phyloP scores from a whole-genome alignment of 2,329 filamentous ascomycete genomes.

The Akanthomyces uredinophilus region DNA sequence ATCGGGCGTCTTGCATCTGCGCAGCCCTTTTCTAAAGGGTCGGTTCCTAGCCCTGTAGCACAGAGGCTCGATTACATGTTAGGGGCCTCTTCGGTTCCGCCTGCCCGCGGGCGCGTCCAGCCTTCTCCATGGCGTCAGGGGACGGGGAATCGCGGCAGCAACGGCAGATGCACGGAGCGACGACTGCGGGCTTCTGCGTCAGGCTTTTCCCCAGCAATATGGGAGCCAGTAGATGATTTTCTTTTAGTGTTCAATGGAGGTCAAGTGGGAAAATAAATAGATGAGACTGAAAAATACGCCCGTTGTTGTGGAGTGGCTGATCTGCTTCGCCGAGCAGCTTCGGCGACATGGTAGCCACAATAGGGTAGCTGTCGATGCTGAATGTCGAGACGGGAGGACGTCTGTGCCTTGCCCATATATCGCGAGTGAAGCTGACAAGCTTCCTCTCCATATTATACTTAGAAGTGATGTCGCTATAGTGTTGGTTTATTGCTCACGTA shows the following conservation, averaged over 20 bases:
- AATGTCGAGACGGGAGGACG: too few species aligned
- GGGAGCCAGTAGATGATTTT: background rate
- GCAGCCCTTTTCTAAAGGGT: background rate
- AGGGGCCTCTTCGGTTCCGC: too few species aligned
- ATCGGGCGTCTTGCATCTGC: background rate
- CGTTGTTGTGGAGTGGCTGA: background rate
- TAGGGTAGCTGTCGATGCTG: background rate
- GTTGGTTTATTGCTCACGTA: too few species aligned
- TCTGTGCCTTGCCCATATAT: too few species aligned
- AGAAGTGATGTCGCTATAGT: too few species aligned
- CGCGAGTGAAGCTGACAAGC: too few species aligned
- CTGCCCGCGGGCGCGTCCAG: background rate
- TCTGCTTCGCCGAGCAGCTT: background rate
- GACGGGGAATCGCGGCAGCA: background rate
- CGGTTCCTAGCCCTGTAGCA: too few species aligned
- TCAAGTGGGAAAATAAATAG: background rate
- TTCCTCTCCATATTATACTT: too few species aligned
- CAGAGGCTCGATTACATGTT: too few species aligned
- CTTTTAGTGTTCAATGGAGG: background rate
- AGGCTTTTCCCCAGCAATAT: background rate
- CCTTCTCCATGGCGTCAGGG: background rate
- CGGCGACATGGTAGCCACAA: background rate
- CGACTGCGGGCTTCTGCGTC: background rate
- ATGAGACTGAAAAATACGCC: background rate
- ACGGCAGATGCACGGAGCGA: background rate